phyloP scores from a whole-genome alignment of 2,329 filamentous ascomycete species.

The Myotisia sp. region DNA sequence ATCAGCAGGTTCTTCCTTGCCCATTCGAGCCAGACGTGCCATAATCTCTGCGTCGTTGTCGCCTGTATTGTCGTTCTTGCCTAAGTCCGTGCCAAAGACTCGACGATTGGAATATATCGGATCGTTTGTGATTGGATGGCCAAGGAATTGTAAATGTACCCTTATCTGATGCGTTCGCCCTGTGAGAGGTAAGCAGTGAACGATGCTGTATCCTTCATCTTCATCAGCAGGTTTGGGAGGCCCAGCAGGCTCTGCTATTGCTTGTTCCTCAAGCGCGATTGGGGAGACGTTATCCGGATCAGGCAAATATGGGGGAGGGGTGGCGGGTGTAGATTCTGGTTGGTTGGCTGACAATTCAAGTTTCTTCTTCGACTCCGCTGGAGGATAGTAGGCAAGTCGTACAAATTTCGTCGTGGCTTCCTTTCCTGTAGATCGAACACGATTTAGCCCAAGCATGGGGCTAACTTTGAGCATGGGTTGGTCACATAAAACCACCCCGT shows the following conservation, averaged over 20 bases:
- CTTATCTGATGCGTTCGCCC: slow-evolving; percentile 89
- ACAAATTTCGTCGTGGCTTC: slow-evolving; percentile 82
- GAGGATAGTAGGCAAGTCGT: slow-evolving; percentile 78
- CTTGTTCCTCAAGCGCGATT: slow-evolving; percentile 14
- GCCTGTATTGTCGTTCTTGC: slow-evolving; percentile 49
- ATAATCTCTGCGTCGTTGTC: slow-evolving; percentile 85
- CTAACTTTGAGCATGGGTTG: slow-evolving; percentile 89
- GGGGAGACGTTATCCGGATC: slow-evolving; percentile 5
- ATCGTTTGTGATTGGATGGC: slow-evolving; percentile 91
- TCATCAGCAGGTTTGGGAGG: slow-evolving; percentile 27
- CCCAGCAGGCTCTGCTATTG: slow-evolving; percentile 19
- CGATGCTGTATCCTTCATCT: slow-evolving; percentile 72
- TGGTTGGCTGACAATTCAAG: slow-evolving; percentile 4
- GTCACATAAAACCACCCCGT: slow-evolving; percentile 80
- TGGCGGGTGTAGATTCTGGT: slow-evolving; percentile 3
- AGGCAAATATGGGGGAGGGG: slow-evolving; percentile 8
- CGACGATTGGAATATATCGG: slow-evolving; percentile 92
- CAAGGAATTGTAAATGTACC: slow-evolving; percentile 86
- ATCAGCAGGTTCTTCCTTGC: slow-evolving; percentile 81
- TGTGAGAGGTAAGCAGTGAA: slow-evolving; percentile 83
- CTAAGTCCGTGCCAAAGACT: slow-evolving; percentile 75
- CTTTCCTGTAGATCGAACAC: slow-evolving; percentile 88
- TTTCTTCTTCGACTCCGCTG: slow-evolving; percentile 23
- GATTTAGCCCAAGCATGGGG: slow-evolving; percentile 84
- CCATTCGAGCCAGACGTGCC: slow-evolving; percentile 71